Percentiles rank a stretch among this genome's conserved stretches.
Conservation (phyloP, 768 basidiomycete species). For the Leucogyrophana mollusca region DNA sequence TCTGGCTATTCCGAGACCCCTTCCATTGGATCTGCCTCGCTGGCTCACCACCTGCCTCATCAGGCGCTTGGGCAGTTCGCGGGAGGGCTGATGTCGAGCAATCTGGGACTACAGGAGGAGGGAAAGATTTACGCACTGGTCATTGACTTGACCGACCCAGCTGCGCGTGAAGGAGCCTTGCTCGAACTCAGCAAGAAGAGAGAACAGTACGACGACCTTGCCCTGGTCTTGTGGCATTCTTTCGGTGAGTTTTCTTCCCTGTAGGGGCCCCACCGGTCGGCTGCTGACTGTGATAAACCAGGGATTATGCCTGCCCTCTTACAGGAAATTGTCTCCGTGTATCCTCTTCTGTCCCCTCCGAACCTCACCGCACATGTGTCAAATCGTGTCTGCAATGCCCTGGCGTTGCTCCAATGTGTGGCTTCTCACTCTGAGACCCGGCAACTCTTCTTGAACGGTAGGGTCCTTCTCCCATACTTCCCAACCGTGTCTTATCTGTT, state of each 20-base stretch:
- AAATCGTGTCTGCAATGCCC: slow-evolving; percentile 98
- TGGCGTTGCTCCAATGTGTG: slow-evolving; percentile 96
- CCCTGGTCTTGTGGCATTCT: slow-evolving; percentile 96
- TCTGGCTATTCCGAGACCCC: slow-evolving; percentile 61
- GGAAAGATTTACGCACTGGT: slow-evolving; percentile 90
- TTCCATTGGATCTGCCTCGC: slow-evolving; percentile 49
- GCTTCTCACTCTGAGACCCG: slow-evolving; percentile 97
- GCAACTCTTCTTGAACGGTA: slow-evolving; percentile 91
- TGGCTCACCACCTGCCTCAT: slow-evolving; percentile 58
- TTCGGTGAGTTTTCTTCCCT: slow-evolving; percentile 62
- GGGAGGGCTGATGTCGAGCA: slow-evolving; percentile 26
- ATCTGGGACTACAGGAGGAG: slow-evolving; percentile 55
- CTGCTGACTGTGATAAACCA: slow-evolving; percentile 27
- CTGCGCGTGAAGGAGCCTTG: slow-evolving; percentile 83
- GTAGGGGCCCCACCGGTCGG: background rate
- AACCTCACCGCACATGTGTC: slow-evolving; percentile 96
- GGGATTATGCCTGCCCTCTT: slow-evolving; percentile 97
- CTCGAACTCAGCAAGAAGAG: slow-evolving; percentile 98
- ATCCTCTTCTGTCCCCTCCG: slow-evolving; percentile 92
- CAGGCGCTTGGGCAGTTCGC: slow-evolving; percentile 43
- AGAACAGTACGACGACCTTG: slow-evolving; percentile 98
- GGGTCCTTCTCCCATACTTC: slow-evolving; percentile 16
- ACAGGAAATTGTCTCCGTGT: slow-evolving; percentile 98
- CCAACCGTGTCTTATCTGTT: slow-evolving; percentile 3
- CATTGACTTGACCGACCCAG: slow-evolving; percentile 80